Evolutionary conservation across 2,329 filamentous ascomycete genomes (phyloP), one percentile per base, ranked within the genome.

Genomic region (Microsporum ferrugineum): DNA sequence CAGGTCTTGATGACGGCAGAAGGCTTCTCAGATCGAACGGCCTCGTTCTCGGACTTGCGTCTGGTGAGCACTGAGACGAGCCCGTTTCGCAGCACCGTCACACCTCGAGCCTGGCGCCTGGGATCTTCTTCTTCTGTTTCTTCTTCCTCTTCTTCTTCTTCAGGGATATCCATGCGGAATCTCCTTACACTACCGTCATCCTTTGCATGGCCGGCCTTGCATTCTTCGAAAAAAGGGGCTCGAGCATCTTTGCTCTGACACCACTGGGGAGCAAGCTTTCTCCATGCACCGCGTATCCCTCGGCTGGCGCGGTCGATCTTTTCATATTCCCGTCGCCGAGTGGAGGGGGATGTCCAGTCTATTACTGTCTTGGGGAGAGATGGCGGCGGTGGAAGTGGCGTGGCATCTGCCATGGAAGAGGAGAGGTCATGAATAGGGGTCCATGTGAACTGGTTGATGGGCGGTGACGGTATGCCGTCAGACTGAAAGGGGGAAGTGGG

Each of bases 251-350:
- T 66, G 10, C 68, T 65, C 34, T 72, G 73, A 61, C 73, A 73
- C 70, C 75, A 76, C 47, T 69, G 68, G 0, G 76, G 76, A 2
- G 75, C 72, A 3, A 77, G 69, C 5, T 71, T 70, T 0, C 74
- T 70, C 71, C 75, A 75, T 5, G 78, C 64, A 1, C 77, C 75
- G 0, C 76, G 71, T 2, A 78, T 64, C 2, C 77, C 76, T 23
- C 68, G 72, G 61, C 69, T 73, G 55, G 73, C 72, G 8, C 74
- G 73, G 67, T 76, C 72, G 78, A 84, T 74, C 81, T 84, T 68
- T 84, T 83, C 71, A 60, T 79, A 78, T 63, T 78, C 76, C 23
- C 70, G 70, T 6, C 73, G 68, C 8, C 77, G 73, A 3, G 76
- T 77, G 7, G 73, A 72, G 5, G 74, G 70, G 0, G 75, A 75